Base-by-base conservation (phyloP, 306 rosid genomes). In the Malus asiatica region DNA sequence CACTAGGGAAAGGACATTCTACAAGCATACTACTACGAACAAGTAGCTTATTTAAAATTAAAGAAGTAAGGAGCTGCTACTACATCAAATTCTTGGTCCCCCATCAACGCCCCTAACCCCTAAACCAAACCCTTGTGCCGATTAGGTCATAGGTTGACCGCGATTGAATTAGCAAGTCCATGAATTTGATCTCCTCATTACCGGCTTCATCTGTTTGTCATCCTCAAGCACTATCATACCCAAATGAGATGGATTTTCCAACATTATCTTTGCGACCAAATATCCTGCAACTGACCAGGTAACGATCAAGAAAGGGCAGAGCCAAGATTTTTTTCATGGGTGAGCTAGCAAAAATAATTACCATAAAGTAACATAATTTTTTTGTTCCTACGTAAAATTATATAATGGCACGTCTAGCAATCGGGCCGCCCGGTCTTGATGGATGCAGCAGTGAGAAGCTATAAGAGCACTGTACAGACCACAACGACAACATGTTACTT, bases 221-320 rank as follows among this genome's bases (percentile, higher is more conserved):
- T 92, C 97, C 81, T 92, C 93, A 0, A 89, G 81, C 12, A 89
- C 77, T 58, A 89, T 27, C 79, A 92, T 87, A 4, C 96, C 96
- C 58, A 89, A 33, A 83, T 78, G 96, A 67, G 96, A 87, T 4
- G 97, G 95, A 66, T 92, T 91, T 76, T 92, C 93, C 23, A 92
- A 66, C 96, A 88, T 77, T 91, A 87, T 88, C 84, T 86, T 92
- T 15, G 97, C 96, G 53, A 83, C 87, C 85, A 92, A 75, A 82
- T 92, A 90, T 63, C 93, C 90, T 22, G 96, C 90, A 77, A 89
- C 68, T 40, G 96, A 92, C 93, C 96, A 92, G 8, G 97, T 6
- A 35, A 35, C 0, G 40, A 35, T 2, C 8, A 35, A 35, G 1
- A 35, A 35, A 35, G 2, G 8, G 8, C 8, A 0, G 2, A 33